Evolutionary conservation across 1,284 basidiomycete genomes (phyloP), one percentile per base, ranked within the genome.

Genomic region (Leccinum griseonigrum): DNA sequence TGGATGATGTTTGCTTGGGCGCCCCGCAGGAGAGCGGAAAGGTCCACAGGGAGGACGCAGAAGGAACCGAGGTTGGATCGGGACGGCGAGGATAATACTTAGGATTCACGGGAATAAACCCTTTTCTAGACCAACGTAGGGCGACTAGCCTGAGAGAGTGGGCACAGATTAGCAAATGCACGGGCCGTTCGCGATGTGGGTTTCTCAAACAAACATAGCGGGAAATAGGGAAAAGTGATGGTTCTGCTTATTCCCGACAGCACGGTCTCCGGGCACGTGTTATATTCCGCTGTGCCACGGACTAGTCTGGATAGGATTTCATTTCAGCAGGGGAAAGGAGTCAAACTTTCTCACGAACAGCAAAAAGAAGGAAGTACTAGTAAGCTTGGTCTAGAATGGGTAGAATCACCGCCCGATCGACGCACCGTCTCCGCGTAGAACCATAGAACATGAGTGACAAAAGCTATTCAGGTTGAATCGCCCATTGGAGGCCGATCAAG

Each of bases 51-150:
- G 22, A 48, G 40, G 55, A 52, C 2, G 6, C n/a, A 4, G 53
- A 4, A 10, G 57, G 50, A 18, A 60, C 46, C 4, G 64, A 16
- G 57, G 67, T 10, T 78, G 75, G 76, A 65, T 76, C 48, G 76
- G 75, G 13, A 74, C 65, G 6, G 72, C 71, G 1, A 67, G 63
- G 7, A 63, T 77, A 26, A 18, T 9, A 2, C 18, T 16, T 73
- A 2, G 68, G 61, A 6, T 67, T 71, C 5, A 75, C 75, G 6
- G 69, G 64, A 90, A 84, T 83, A 87, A 90, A 34, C 11, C 32
- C 66, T 18, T 56, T 40, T 54, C 13, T 61, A 52, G 57, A 53
- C 28, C 58, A 67, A 43, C 60, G 67, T 56, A 36, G 56, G 31
- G 61, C 60, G 46, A 63, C 61, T 2, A 67, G 22, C 22, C 22